Conservation (phyloP, 805 yeast genomes). For the Starmerella apicola region DNA sequence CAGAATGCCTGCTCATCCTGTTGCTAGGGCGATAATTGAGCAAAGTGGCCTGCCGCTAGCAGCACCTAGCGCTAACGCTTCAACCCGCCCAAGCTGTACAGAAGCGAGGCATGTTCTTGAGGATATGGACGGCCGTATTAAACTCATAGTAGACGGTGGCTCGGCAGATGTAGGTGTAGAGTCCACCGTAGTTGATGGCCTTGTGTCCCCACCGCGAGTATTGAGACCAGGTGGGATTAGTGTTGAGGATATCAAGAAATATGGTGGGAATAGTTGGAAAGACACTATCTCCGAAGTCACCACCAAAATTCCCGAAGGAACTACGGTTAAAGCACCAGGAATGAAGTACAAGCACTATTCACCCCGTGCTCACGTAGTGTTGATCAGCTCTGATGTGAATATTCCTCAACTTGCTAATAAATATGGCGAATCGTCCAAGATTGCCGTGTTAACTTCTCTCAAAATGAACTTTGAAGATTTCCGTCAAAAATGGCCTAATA, state of each 20-base stretch:
- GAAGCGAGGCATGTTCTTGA: conserved; percentile 70
- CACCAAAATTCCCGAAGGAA: conserved; percentile 41
- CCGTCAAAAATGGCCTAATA: conserved; percentile 6
- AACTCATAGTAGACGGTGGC: conserved; percentile 85
- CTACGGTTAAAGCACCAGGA: conserved; percentile 81
- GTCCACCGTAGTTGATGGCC: conserved; percentile 87
- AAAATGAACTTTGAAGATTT: conserved; percentile 24
- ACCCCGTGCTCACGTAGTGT: conserved; percentile 70
- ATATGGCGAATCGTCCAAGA: conserved; percentile 6
- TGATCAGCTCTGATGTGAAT: conserved; percentile 43
- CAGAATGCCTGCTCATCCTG: conserved; percentile 72
- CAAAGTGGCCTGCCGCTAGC: conserved; percentile 81
- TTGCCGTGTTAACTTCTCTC: conserved; percentile 37
- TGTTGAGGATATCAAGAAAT: conserved; percentile 52
- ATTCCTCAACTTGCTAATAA: background rate
- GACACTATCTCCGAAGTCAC: conserved; percentile 35
- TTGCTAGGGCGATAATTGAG: conserved; percentile 83
- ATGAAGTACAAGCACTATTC: conserved; percentile 96
- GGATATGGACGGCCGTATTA: conserved; percentile 70
- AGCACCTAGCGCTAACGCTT: conserved; percentile 96
- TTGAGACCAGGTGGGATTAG: conserved; percentile 92
- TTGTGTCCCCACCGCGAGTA: conserved; percentile 70
- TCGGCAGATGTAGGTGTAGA: conserved; percentile 80
- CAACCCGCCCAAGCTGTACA: conserved; percentile 92
- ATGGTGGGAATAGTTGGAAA: conserved; percentile 62